phyloP scores from a whole-genome alignment of 805 yeast species.

The Candida methanosorbosa region DNA sequence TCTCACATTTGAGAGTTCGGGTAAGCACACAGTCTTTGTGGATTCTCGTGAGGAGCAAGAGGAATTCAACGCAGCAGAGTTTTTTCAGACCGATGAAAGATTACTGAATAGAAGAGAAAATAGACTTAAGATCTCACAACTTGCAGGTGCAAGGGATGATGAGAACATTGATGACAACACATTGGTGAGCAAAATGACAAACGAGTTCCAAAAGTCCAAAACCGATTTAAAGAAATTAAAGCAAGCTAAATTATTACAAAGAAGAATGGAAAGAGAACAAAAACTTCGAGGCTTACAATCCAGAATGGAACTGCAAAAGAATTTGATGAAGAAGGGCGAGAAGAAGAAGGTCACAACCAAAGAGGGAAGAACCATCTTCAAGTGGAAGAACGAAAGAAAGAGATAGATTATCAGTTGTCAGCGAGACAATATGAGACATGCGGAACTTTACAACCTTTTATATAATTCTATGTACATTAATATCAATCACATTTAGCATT shows the following conservation, averaged over 20 bases:
- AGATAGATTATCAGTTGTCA: slow-evolving; percentile 24
- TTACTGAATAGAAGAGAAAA: slow-evolving; percentile 61
- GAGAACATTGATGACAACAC: too few species aligned
- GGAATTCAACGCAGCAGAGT: slow-evolving; percentile 52
- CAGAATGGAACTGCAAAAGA: slow-evolving; percentile 70
- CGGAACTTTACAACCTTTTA: too few species aligned
- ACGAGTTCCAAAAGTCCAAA: slow-evolving; percentile 11
- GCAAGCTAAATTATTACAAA: slow-evolving; percentile 50
- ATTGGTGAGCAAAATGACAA: too few species aligned
- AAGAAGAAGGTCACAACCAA: slow-evolving; percentile 65
- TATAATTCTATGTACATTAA: too few species aligned
- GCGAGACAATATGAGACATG: too few species aligned
- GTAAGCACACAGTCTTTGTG: slow-evolving; percentile 82
- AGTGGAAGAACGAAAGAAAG: slow-evolving; percentile 81
- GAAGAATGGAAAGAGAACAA: slow-evolving; percentile 59
- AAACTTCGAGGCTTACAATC: slow-evolving; percentile 62
- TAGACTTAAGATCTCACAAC: slow-evolving; percentile 55
- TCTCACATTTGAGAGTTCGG: slow-evolving; percentile 38
- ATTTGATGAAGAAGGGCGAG: slow-evolving; percentile 84
- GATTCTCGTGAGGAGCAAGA: slow-evolving; percentile 49
- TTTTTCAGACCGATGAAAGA: slow-evolving; percentile 62
- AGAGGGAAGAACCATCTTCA: slow-evolving; percentile 63
- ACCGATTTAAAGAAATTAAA: slow-evolving; percentile 46
- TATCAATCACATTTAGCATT: too few species aligned
- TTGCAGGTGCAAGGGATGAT: slow-evolving; percentile 33